Base-by-base conservation (phyloP, 352 stramenopile genomes). In the Pythium plurisporium region DNA sequence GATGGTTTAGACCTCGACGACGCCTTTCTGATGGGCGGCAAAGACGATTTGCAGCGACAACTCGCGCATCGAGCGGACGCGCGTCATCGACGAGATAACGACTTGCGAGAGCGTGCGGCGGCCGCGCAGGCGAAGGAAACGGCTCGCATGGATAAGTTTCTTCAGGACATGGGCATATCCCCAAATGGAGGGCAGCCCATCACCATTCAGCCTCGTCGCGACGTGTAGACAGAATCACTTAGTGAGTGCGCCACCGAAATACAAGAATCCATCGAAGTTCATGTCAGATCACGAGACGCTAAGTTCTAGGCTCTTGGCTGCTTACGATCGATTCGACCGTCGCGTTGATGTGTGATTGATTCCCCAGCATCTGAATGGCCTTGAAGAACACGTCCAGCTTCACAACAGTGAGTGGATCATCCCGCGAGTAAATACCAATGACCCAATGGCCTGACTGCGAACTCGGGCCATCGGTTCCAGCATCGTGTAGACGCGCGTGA, bases 121-220 rank as follows among this genome's bases (percentile, higher is more conserved):
- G 58, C 50, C 4, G 55, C 81, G 5, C 36, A 89, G 78, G 80
- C 79, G 2, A 86, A 87, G 30, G 80, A 91, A 48, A 69, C 70
- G 4, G 80, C 76, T 15, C 70, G 80, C 5, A 91, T 91, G 80
- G 76, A 91, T 45, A 87, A 89, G 62, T 91, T 91, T 30, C 55
- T 91, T 20, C 56, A 69, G 22, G 78, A 87, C 23, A 88, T 91
- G 78, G 80, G 80, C 4, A 69, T 90, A 17, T 44, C 69, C 12
- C 62, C 67, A n/a, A 59, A 62, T 30, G 61, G 49, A 9, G 65
- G n/a, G 12, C 56, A 38, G 20, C 70, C 67, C n/a, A 78, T 86
- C 44, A 85, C 73, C 15, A 89, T 89, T 29, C 71, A 69, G 14
- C 76, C 76, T 7, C 76, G 79, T 11, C 62, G 51, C n/a, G 42